phyloP scores from a whole-genome alignment of 768 basidiomycete genomes.

The Mycena alexandri region DNA sequence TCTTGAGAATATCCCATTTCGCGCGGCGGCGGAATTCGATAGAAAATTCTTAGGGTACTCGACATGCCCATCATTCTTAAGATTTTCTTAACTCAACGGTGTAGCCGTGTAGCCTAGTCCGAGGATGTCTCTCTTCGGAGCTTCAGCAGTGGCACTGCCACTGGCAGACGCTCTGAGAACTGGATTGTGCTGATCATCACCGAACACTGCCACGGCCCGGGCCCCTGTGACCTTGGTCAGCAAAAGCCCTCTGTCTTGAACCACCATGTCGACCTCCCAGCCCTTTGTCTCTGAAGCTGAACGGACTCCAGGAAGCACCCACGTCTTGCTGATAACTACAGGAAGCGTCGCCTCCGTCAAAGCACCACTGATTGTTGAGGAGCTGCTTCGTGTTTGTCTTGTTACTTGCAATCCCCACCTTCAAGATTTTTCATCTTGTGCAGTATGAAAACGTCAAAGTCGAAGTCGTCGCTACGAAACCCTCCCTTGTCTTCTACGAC shows the following conservation, averaged over 20 bases:
- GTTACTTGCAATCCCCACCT: background rate
- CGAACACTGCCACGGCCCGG: too few species aligned
- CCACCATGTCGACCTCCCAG: constrained; percentile 31
- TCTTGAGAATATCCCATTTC: too few species aligned
- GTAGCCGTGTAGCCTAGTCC: too few species aligned
- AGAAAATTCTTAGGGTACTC: too few species aligned
- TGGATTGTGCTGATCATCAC: too few species aligned
- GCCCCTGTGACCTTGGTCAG: constrained; percentile 6
- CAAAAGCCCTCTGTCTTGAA: background rate
- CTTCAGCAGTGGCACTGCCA: too few species aligned
- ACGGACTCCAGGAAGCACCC: constrained; percentile 58
- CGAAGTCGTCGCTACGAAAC: constrained; percentile 86
- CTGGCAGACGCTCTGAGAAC: too few species aligned
- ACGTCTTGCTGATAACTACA: constrained; percentile 88
- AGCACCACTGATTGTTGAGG: constrained; percentile 87
- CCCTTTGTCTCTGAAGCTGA: constrained; percentile 57
- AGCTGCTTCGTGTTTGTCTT: constrained; percentile 68
- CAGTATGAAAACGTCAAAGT: constrained; percentile 84
- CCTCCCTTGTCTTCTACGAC: constrained; percentile 83
- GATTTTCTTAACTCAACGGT: too few species aligned
- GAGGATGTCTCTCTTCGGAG: too few species aligned
- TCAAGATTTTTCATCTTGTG: constrained; percentile 1
- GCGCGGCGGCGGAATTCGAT: too few species aligned
- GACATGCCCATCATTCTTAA: too few species aligned
- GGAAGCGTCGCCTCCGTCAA: constrained; percentile 98